Percentiles rank a stretch among this genome's conserved stretches.
phyloP scores from a whole-genome alignment of 2,329 filamentous ascomycete species.

The Colletotrichum sp. region DNA sequence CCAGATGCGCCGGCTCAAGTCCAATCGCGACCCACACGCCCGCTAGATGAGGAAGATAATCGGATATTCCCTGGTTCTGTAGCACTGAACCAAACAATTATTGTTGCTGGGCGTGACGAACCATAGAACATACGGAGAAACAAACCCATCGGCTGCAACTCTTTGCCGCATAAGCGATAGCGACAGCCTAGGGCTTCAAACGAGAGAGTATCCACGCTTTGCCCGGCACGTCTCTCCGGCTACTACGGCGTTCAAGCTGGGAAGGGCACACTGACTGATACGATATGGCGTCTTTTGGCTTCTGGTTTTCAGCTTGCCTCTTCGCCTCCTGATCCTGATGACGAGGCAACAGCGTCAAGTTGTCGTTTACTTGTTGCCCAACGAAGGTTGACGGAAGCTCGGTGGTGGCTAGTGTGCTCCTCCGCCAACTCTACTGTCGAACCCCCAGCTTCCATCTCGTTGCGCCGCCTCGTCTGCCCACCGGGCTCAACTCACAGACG shows the following conservation, averaged over 20 bases:
- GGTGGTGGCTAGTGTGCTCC: not conserved
- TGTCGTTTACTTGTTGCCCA: not conserved
- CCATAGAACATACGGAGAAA: not conserved
- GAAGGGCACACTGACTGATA: not conserved
- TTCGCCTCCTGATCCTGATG: not conserved
- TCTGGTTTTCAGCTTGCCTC: not conserved
- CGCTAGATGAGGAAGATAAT: conserved; percentile 2
- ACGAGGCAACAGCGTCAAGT: not conserved
- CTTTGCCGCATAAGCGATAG: not conserved
- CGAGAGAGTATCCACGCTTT: not conserved
- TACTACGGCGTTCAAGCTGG: not conserved
- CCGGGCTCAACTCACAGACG: not conserved
- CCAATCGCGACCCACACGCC: not conserved
- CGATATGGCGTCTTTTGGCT: not conserved
- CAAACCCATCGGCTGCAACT: not conserved
- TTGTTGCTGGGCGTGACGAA: not conserved
- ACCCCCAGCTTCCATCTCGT: not conserved
- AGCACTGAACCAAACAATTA: not conserved
- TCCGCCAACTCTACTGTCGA: not conserved
- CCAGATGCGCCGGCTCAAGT: not conserved
- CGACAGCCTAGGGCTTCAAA: not conserved
- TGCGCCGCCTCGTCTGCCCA: not conserved
- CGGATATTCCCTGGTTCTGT: not conserved
- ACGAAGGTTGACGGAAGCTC: not conserved
- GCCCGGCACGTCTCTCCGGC: not conserved